phyloP scores from a whole-genome alignment of 2,329 filamentous ascomycete genomes.

The Stromatinia cepivora region DNA sequence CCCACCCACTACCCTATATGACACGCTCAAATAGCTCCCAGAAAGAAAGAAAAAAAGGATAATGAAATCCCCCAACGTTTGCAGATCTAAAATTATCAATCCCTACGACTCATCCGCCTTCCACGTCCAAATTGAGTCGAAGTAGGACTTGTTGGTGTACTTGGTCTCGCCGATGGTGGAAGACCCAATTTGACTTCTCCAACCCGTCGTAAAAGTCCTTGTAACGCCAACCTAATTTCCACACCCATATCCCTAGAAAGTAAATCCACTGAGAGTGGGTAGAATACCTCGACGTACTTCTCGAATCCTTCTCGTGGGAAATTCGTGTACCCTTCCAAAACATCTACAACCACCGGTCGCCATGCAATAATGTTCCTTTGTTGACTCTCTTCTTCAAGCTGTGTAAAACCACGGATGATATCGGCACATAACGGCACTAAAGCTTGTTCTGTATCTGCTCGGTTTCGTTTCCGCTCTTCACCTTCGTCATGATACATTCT shows the following conservation, averaged over 20 bases:
- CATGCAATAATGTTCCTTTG: constrained; percentile 96
- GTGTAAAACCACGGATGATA: constrained; percentile 82
- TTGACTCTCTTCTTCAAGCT: constrained; percentile 92
- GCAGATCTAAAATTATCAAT: constrained; percentile 9
- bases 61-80: background rate
- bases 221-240: constrained; percentile 76
- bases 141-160: constrained; percentile 32
- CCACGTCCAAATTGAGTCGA: constrained; percentile 29
- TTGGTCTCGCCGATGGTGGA: constrained; percentile 27
- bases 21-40: constrained; percentile 20
- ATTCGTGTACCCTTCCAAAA: constrained; percentile 85
- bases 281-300: constrained; percentile 78
- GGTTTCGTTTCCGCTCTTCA: constrained; percentile 75
- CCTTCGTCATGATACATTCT: constrained; percentile 94
- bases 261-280: constrained; percentile 80
- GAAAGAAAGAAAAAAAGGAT: constrained; percentile 4
- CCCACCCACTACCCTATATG: constrained; percentile 18
- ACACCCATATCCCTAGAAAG: constrained; percentile 76
- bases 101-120: constrained; percentile 27
- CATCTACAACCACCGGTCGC: constrained; percentile 95
- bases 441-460: constrained; percentile 83
- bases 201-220: constrained; percentile 75
- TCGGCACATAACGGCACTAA: constrained; percentile 94
- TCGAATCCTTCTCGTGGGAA: constrained; percentile 81
- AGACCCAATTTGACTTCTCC: constrained; percentile 70